Conservation (phyloP, 1,284 basidiomycete species). For the Hortiboletus rubellus region DNA sequence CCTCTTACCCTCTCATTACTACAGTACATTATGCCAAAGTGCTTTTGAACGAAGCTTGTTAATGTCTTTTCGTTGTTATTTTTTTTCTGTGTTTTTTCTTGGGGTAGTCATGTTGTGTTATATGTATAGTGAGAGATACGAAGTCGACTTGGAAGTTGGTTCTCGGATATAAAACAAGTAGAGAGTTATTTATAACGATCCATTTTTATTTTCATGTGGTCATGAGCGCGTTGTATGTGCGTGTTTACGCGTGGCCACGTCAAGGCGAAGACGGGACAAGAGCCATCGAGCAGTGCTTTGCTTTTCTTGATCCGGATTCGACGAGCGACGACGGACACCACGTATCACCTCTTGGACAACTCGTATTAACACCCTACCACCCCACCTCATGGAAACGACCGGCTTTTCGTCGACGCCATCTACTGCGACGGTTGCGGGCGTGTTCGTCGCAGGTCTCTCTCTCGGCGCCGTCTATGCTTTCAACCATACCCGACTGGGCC, state of each 20-base stretch:
- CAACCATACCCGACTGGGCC: constrained; percentile 11
- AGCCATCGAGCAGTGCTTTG: not conserved
- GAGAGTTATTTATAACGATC: not conserved
- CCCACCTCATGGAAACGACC: constrained; percentile 8
- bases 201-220: not conserved
- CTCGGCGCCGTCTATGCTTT: constrained; percentile 21
- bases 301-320: not conserved
- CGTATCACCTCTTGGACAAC: too few relatives aligned
- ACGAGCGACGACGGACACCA: too few relatives aligned
- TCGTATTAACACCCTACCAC: not conserved
- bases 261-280: too few relatives aligned
- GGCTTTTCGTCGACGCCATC: constrained; percentile 11
- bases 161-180: too few relatives aligned
- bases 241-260: constrained; percentile 24
- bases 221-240: constrained; percentile 19
- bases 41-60: constrained; percentile 4
- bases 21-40: not conserved
- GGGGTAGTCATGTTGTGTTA: not conserved
- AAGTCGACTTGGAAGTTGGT: not conserved
- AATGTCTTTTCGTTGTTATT: not conserved
- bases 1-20: not conserved
- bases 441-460: constrained; percentile 17
- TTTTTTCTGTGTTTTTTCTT: not conserved
- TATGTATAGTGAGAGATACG: not conserved
- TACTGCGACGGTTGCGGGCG: constrained; percentile 23